Evolutionary conservation across 2,329 filamentous ascomycete genomes (phyloP).

Genomic region (Xylariaceae sp.): DNA sequence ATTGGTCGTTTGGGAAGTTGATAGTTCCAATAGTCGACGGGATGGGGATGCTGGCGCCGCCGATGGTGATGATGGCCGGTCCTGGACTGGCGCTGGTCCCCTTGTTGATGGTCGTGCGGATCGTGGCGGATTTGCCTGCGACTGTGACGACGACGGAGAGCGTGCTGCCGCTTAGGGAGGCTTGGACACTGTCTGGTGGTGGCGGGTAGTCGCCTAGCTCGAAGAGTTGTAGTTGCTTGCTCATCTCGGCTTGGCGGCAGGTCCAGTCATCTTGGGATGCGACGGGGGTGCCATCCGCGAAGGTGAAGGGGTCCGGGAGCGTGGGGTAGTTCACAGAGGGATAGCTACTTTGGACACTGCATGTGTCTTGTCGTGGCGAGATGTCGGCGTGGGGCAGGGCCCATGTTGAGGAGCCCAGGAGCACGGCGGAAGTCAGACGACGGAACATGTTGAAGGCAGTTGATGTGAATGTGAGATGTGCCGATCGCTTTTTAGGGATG

Average conservation of each 20-base stretch:
- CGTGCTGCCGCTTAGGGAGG: conserved; percentile 38
- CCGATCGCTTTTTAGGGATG: background rate
- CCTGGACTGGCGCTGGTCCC: conserved; percentile 44
- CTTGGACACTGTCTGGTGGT: conserved; percentile 43
- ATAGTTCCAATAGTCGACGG: conserved; percentile 52
- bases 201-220: conserved; percentile 46
- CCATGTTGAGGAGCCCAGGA: conserved; percentile 33
- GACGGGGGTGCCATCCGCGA: conserved; percentile 39
- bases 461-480: background rate
- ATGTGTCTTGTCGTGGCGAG: conserved; percentile 34
- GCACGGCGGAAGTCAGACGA: conserved; percentile 24
- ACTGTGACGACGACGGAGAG: conserved; percentile 43
- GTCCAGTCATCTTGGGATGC: conserved; percentile 42
- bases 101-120: conserved; percentile 40
- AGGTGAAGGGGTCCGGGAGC: conserved; percentile 46
- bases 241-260: conserved; percentile 46
- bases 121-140: conserved; percentile 41
- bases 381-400: conserved; percentile 32
- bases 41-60: conserved; percentile 49
- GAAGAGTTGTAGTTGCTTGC: conserved; percentile 44
- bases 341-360: conserved; percentile 33
- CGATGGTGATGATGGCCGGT: conserved; percentile 54
- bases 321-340: conserved; percentile 35
- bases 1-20: conserved; percentile 54
- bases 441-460: conserved; percentile 25